Evolutionary conservation across 441 rosid genomes (phyloP).

Genomic region (Macaranga tanarius): DNA sequence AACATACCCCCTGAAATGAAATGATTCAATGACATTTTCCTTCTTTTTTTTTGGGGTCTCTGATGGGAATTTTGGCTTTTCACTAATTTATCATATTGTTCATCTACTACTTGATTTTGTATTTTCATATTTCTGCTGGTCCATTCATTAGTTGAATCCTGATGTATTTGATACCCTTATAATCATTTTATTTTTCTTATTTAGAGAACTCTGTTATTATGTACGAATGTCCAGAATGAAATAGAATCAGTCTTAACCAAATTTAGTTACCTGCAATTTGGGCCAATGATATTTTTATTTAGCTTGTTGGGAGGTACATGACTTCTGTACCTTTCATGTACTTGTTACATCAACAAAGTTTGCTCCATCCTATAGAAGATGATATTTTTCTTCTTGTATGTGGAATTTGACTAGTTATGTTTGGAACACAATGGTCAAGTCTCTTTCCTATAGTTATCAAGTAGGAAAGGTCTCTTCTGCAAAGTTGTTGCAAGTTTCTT

Average conservation of each 20-base stretch:
- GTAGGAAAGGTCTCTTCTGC: neutral
- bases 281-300: neutral
- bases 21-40: constrained; percentile 38
- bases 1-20: constrained; percentile 19
- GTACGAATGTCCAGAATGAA: neutral
- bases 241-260: neutral
- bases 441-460: neutral
- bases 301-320: neutral
- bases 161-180: constrained; percentile 6
- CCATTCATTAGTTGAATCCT: constrained; percentile 7
- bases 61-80: constrained; percentile 45
- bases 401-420: neutral
- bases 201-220: too few species aligned
- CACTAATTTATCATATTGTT: constrained; percentile 31
- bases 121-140: constrained; percentile 17
- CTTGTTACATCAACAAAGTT: neutral
- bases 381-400: neutral
- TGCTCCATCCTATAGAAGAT: neutral
- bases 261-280: neutral
- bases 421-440: constrained; percentile 2
- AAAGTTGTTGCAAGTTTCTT: neutral
- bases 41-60: constrained; percentile 40
- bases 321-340: neutral
- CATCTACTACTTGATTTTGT: constrained; percentile 13
- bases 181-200: neutral